These are phyloP conservation scores for Eragrostis nindensis DNA, from an alignment of 176 grass and related monocot species.

Conservation along the genomic window DNA sequence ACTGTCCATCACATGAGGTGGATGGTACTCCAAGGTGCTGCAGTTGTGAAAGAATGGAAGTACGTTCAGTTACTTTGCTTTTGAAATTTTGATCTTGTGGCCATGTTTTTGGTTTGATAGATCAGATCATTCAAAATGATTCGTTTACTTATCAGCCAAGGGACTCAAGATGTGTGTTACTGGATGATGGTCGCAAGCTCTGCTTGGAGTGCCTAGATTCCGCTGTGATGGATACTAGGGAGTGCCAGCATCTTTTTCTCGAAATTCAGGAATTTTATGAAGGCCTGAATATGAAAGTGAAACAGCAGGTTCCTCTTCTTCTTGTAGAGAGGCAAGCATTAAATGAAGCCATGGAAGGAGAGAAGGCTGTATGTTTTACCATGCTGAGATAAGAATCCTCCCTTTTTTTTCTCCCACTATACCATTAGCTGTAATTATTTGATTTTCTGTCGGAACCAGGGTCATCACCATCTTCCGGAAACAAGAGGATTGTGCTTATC, in stretches of 20 bases:
- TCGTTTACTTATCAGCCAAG: constrained; percentile 70
- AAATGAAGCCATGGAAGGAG: constrained; percentile 97
- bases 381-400: constrained; percentile 30
- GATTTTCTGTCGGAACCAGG: constrained; percentile 54
- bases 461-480: constrained; percentile 92
- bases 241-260: constrained; percentile 85
- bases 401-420: constrained; percentile 9
- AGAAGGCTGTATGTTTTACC: constrained; percentile 67
- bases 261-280: constrained; percentile 94
- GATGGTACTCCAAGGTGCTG: constrained; percentile 96
- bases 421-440: background rate
- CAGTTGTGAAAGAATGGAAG: constrained; percentile 98
- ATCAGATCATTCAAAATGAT: constrained; percentile 40
- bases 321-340: constrained; percentile 93
- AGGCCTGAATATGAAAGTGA: constrained; percentile 93
- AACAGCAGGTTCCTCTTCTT: constrained; percentile 89
- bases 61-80: constrained; percentile 41
- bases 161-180: constrained; percentile 78
- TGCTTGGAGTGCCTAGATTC: constrained; percentile 96
- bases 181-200: constrained; percentile 89
- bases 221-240: constrained; percentile 84
- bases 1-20: constrained; percentile 94
- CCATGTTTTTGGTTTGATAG: constrained; percentile 24
- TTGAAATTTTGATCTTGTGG: background rate
- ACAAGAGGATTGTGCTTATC: constrained; percentile 95